Conservation (phyloP, 352 stramenopile genomes). For the Globisporangium middletonii region DNA sequence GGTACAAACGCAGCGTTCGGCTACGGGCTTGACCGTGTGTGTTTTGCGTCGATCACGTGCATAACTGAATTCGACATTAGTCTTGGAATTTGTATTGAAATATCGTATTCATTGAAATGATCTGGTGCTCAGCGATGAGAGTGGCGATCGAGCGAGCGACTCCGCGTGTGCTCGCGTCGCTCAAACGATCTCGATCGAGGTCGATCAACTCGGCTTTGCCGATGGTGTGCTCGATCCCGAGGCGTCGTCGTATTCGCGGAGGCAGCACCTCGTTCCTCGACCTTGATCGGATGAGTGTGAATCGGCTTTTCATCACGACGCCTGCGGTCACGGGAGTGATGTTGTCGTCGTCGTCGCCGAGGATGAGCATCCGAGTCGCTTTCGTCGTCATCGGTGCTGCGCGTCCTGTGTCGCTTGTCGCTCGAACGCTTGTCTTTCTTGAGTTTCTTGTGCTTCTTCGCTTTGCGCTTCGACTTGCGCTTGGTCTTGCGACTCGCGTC, state of each 20-base stretch:
- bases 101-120: background rate
- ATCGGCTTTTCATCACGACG: background rate
- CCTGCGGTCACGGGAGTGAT: background rate
- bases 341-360: background rate
- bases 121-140: background rate
- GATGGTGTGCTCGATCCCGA: background rate
- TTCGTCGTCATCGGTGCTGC: background rate
- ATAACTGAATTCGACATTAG: background rate
- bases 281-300: no score
- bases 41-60: no score
- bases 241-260: no score
- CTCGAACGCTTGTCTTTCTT: background rate
- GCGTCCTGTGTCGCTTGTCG: background rate
- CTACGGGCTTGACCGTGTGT: no score
- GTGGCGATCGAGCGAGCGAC: background rate
- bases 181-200: background rate
- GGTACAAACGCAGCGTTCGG: no score
- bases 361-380: background rate
- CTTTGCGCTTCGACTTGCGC: constrained; percentile 19
- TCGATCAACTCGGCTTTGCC: background rate
- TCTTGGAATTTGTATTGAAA: background rate
- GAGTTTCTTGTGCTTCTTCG: constrained; percentile 13
- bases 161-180: background rate
- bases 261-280: no score
- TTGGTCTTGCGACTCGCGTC: constrained; percentile 13